Evolutionary conservation across 2,329 filamentous ascomycete genomes (phyloP).

Genomic region (Chrysosporium queenslandicum): DNA sequence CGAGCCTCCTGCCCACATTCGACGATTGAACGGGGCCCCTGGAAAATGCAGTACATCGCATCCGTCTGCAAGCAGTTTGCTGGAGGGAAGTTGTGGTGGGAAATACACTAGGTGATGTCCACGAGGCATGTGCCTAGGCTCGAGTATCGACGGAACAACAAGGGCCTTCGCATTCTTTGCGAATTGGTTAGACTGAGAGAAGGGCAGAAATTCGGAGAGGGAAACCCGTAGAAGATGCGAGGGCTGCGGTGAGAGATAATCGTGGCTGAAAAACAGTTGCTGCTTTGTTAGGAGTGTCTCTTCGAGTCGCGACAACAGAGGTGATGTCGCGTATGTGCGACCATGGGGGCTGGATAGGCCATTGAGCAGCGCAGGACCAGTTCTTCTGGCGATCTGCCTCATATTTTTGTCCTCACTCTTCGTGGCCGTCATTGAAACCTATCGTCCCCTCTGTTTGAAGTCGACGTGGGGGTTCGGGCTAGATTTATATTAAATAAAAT

Average conservation of each 20-base stretch:
- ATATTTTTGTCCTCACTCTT: conserved; percentile 5
- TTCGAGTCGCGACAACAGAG: conserved; percentile 5
- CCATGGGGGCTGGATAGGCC: background rate
- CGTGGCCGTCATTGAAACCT: background rate
- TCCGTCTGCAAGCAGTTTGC: conserved; percentile 64
- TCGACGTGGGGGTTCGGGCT: background rate
- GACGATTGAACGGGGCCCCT: conserved; percentile 57
- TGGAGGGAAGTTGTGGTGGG: conserved; percentile 55
- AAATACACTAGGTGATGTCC: conserved; percentile 85
- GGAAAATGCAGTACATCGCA: conserved; percentile 73
- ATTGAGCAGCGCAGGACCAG: background rate
- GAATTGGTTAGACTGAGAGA: conserved; percentile 18
- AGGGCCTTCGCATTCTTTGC: conserved; percentile 19
- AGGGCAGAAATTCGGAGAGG: conserved; percentile 47
- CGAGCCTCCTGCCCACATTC: conserved; percentile 82
- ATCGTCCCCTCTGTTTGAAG: background rate
- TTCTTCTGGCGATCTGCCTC: background rate
- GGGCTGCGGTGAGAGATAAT: conserved; percentile 51
- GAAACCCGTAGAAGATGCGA: conserved; percentile 57
- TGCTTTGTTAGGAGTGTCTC: conserved; percentile 36
- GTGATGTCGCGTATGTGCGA: background rate
- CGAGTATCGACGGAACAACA: conserved; percentile 28
- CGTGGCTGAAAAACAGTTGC: conserved; percentile 41
- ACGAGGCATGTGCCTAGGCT: conserved; percentile 24
- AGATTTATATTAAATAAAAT: background rate